These are phyloP conservation scores for Dryas drummondii DNA, from an alignment of 306 rosid species.

Conservation along the genomic window DNA sequence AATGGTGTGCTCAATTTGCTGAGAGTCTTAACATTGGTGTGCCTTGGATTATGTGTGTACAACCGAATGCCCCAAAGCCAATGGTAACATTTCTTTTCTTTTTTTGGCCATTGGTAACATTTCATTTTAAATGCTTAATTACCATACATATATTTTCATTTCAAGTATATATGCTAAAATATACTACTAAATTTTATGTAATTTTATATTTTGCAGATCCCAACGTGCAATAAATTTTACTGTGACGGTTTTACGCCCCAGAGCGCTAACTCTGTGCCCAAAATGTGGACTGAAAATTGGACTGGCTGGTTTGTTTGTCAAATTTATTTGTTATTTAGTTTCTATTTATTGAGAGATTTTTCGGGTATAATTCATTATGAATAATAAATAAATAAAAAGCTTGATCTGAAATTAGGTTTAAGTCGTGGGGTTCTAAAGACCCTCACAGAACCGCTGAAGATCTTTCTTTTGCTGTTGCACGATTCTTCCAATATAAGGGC, in stretches of 20 bases:
- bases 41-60: conserved; percentile 45
- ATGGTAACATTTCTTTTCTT: conserved; percentile 12
- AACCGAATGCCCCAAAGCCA: conserved; percentile 34
- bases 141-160: too few species aligned
- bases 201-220: background rate
- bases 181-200: background rate
- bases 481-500: conserved; percentile 38
- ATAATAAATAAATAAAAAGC: too few species aligned
- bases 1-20: conserved; percentile 40
- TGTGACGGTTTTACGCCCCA: conserved; percentile 16
- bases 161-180: too few species aligned
- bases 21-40: conserved; percentile 21
- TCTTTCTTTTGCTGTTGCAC: conserved; percentile 38
- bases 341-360: too few species aligned
- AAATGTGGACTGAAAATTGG: conserved; percentile 33
- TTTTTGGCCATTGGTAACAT: conserved; percentile 24
- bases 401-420: conserved; percentile 23
- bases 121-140: too few species aligned
- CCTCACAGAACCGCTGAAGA: conserved; percentile 46
- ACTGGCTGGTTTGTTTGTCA: conserved; percentile 16
- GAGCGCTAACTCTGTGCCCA: background rate
- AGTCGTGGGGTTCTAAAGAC: conserved; percentile 28
- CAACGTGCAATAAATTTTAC: conserved; percentile 21
- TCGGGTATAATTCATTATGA: too few species aligned
- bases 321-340: too few species aligned